Percentiles rank a stretch among this genome's conserved stretches.
Conservation (phyloP, 306 rosid species). For the Vachellia collinsii region DNA sequence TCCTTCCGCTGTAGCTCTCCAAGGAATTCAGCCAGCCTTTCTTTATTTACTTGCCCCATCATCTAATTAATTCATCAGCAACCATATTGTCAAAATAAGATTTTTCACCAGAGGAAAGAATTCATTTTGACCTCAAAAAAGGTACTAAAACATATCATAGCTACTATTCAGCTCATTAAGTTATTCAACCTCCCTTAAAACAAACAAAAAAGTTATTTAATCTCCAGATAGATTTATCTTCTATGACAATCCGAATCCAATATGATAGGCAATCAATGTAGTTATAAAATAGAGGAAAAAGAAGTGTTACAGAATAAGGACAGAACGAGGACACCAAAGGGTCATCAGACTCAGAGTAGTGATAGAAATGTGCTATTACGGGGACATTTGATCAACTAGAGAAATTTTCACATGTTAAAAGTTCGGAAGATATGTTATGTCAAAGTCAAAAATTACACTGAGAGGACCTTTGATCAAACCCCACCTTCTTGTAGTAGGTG, state of each 20-base stretch:
- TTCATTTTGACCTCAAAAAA: not conserved
- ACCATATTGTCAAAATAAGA: conserved; percentile 9
- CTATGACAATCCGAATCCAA: conserved; percentile 13
- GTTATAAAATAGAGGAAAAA: not conserved
- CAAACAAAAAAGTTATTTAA: not conserved
- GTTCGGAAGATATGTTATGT: not conserved
- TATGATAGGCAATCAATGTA: not conserved
- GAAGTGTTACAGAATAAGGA: not conserved
- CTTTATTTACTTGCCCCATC: conserved; percentile 83
- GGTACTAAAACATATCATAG: not conserved
- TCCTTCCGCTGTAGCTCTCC: conserved; percentile 89
- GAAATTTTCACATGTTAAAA: not conserved
- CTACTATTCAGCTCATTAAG: not conserved
- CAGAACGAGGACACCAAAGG: not conserved
- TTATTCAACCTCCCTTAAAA: not conserved
- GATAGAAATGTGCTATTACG: not conserved
- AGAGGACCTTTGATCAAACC: no score
- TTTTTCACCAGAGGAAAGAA: conserved; percentile 9
- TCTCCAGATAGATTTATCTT: conserved; percentile 3
- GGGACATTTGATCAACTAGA: not conserved
- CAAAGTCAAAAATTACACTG: no score
- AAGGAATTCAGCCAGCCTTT: conserved; percentile 79
- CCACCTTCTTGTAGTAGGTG: no score
- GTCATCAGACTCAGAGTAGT: not conserved
- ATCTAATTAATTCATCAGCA: conserved; percentile 49